Percentiles rank a stretch among this genome's conserved stretches.
Conservation (phyloP, 108 stramenopile genomes). For the Epipyxis sp. region DNA sequence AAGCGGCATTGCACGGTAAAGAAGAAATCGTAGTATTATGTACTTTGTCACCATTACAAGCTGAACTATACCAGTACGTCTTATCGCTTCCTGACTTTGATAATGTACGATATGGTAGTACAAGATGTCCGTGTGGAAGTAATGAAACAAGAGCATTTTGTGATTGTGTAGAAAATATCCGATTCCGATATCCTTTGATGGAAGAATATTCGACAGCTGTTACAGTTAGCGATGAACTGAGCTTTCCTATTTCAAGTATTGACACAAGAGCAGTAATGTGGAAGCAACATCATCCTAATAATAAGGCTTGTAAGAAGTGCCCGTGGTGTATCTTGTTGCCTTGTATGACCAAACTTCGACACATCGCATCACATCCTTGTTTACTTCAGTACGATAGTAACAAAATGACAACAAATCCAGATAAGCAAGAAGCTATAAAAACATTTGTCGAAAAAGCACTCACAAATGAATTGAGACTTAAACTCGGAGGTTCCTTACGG, state of each 20-base stretch:
- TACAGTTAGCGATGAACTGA: neutral
- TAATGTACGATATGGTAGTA: neutral
- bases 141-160: neutral
- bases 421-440: no score
- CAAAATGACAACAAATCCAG: neutral
- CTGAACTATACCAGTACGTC: constrained; percentile 32
- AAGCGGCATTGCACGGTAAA: constrained; percentile 37
- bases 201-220: neutral
- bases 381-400: constrained; percentile 43
- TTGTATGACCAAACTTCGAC: constrained; percentile 39
- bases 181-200: neutral
- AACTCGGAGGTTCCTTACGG: neutral
- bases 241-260: neutral
- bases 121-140: neutral
- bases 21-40: constrained; percentile 49
- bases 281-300: constrained; percentile 36
- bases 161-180: neutral
- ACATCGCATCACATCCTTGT: constrained; percentile 53
- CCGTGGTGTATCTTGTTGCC: constrained; percentile 41
- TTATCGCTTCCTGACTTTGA: constrained; percentile 45
- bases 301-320: constrained; percentile 37
- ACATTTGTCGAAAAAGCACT: no score
- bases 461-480: no score
- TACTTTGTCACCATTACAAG: constrained; percentile 39
- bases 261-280: constrained; percentile 45